phyloP scores from a whole-genome alignment of 2,329 filamentous ascomycete genomes.

The Coniochaeta ligniaria region DNA sequence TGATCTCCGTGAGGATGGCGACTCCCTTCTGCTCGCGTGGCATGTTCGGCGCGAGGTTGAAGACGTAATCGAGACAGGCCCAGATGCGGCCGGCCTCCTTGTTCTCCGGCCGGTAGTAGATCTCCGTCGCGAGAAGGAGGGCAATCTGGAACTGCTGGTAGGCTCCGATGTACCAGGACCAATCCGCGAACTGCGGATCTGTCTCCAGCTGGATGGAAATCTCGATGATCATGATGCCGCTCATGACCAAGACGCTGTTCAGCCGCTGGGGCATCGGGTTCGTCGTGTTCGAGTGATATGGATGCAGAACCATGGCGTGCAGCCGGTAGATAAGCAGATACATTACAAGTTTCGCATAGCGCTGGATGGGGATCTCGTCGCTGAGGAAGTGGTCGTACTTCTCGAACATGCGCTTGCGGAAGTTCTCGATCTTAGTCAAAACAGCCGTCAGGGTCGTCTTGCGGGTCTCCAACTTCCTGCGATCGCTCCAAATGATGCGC shows the following conservation, averaged over 20 bases:
- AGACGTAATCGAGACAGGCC: slow-evolving; percentile 66
- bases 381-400: slow-evolving; percentile 60
- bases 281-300: slow-evolving; percentile 47
- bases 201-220: slow-evolving; percentile 39
- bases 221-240: slow-evolving; percentile 45
- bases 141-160: slow-evolving; percentile 68
- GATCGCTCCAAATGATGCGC: slow-evolving; percentile 62
- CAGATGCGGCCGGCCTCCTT: slow-evolving; percentile 60
- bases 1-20: slow-evolving; percentile 54
- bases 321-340: slow-evolving; percentile 55
- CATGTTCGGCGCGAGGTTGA: slow-evolving; percentile 48
- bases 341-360: slow-evolving; percentile 57
- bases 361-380: slow-evolving; percentile 52
- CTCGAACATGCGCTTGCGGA: slow-evolving; percentile 55
- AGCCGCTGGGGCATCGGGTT: slow-evolving; percentile 53
- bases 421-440: slow-evolving; percentile 62
- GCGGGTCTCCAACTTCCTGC: slow-evolving; percentile 54
- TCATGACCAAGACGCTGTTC: slow-evolving; percentile 55
- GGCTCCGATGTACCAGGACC: slow-evolving; percentile 66
- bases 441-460: slow-evolving; percentile 56
- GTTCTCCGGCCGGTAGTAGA: slow-evolving; percentile 51
- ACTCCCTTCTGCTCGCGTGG: slow-evolving; percentile 50
- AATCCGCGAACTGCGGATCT: slow-evolving; percentile 39
- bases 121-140: slow-evolving; percentile 60
- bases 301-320: slow-evolving; percentile 61